Percentiles rank a stretch among this genome's conserved stretches.
These are phyloP conservation scores for Boletus tylopilopsis DNA, from an alignment of 768 basidiomycete species.

Conservation along the genomic window DNA sequence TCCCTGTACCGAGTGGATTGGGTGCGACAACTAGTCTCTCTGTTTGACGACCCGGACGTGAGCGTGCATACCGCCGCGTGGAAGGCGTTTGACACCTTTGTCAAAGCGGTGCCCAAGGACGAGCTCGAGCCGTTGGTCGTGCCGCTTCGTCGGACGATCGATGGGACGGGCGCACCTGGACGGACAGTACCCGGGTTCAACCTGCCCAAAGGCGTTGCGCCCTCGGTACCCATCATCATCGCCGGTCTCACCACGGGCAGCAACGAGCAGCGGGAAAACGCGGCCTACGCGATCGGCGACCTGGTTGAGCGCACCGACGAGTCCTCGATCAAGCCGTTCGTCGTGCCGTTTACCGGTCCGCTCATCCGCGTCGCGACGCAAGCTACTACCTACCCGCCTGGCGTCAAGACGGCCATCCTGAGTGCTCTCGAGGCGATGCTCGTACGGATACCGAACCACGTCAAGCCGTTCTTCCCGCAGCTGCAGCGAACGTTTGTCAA, in stretches of 20 bases:
- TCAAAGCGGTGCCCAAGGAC: constrained; percentile 89
- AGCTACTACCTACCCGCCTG: constrained; percentile 84
- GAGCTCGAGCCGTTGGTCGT: constrained; percentile 90
- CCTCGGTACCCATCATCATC: constrained; percentile 82
- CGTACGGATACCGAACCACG: constrained; percentile 79
- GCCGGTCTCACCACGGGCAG: constrained; percentile 92
- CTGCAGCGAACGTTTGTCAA: constrained; percentile 96
- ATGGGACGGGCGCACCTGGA: constrained; percentile 77
- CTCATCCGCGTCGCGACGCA: constrained; percentile 94
- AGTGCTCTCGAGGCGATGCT: constrained; percentile 83
- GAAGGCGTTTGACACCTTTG: constrained; percentile 78
- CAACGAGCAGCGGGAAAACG: constrained; percentile 93
- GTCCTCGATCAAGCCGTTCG: constrained; percentile 87
- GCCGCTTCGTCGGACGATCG: constrained; percentile 83
- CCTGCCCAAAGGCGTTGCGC: constrained; percentile 76
- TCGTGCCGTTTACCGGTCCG: constrained; percentile 92
- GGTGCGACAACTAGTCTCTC: constrained; percentile 83
- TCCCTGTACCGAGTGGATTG: constrained; percentile 90
- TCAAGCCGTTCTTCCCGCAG: constrained; percentile 98
- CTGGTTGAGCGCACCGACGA: constrained; percentile 87
- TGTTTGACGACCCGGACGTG: constrained; percentile 75
- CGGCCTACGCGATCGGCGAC: constrained; percentile 95
- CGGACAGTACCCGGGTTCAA: constrained; percentile 81
- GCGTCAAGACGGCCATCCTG: constrained; percentile 90
- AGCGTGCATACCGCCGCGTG: constrained; percentile 80